Conservation (phyloP, 345 rosid genomes). For the Litchi chinensis region DNA sequence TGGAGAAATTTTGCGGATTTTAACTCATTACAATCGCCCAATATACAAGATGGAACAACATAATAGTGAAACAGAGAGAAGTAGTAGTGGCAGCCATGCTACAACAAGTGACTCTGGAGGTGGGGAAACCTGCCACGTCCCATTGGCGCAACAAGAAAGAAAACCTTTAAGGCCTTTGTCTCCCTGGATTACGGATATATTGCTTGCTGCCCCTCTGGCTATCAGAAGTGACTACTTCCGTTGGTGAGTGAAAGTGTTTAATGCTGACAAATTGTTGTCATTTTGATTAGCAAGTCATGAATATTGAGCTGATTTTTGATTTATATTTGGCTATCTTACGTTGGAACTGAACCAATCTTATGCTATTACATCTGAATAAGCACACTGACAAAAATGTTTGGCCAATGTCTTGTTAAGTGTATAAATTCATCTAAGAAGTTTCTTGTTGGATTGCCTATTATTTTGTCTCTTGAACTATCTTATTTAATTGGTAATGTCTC, state of each 20-base stretch:
- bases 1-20: slow-evolving; percentile 89
- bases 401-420: background rate
- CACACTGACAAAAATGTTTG: background rate
- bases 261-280: background rate
- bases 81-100: slow-evolving; percentile 44
- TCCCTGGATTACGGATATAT: slow-evolving; percentile 93
- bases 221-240: slow-evolving; percentile 96
- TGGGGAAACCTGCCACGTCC: slow-evolving; percentile 42
- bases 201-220: slow-evolving; percentile 93
- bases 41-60: slow-evolving; percentile 71
- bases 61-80: slow-evolving; percentile 57
- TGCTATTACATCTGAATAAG: background rate
- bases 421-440: background rate
- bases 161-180: slow-evolving; percentile 92
- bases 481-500: background rate
- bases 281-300: background rate
- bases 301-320: background rate
- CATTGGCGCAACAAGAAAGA: slow-evolving; percentile 66
- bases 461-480: background rate
- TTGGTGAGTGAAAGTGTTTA: slow-evolving; percentile 58
- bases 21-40: slow-evolving; percentile 99
- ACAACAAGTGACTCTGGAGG: slow-evolving; percentile 43
- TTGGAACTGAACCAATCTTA: background rate
- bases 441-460: background rate
- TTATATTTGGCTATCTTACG: background rate